Base-by-base conservation (phyloP, 2,329 filamentous ascomycete species). In the Monilinia fructicola region DNA sequence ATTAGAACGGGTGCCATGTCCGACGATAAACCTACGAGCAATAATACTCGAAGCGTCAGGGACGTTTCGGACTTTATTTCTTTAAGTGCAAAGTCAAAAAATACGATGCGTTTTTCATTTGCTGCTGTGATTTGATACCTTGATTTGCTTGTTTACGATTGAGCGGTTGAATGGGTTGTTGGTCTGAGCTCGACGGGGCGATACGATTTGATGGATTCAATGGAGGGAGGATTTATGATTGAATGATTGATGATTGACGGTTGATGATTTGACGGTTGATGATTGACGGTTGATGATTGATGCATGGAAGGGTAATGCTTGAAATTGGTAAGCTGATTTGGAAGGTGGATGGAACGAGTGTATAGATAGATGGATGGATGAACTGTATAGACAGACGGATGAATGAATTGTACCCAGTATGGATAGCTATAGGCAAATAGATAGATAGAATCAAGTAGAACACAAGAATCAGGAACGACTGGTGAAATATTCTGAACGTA, bases 291-390 rank as follows among this genome's bases (percentile, higher is more conserved):
- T n/a, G n/a, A n/a, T n/a, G n/a, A 35, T 35, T 35, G 31, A 35
- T 4, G 31, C 23, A 23, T 31, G 60, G 64, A 48, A 44, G 55
- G 42, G 42, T 56, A 9, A 52, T 52, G 42, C 28, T 53, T 40
- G 59, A 28, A 28, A 64, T 54, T 68, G 44, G 69, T 72, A 64
- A 69, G 71, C n/a, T 65, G 70, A 53, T 66, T 70, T 56, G 62
- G 4, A 44, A 46, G 31, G 31, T 1, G 31, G 31, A 31, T 31
- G 31, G 31, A 31, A 4, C 6, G 31, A 6, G 2, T 31, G 31
- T 31, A 31, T 31, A 6, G 6, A 31, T 35, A 35, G 31, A 35
- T 35, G 31, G 31, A 35, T 35, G 31, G 31, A 31, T 35, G 1
- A 7, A 35, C 5, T 35, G 31, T 35, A 35, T 35, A 7, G 31